These are phyloP conservation scores for Pezizomycotina sp. DNA, from an alignment of 2,329 filamentous ascomycete species.

Conservation along the genomic window DNA sequence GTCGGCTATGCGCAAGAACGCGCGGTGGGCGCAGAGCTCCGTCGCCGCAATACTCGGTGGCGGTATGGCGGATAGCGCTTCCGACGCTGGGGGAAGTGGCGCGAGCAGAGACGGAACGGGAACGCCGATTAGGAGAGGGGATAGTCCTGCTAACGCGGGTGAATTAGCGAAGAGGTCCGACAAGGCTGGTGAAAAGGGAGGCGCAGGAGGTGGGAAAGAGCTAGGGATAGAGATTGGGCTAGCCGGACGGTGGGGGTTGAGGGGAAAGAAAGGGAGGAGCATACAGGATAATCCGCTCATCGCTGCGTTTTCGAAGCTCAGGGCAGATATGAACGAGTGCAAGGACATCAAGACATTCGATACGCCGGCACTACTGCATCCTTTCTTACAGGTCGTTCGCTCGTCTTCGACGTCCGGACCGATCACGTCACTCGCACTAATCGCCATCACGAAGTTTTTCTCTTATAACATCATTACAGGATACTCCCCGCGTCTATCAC, in stretches of 20 bases:
- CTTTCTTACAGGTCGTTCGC: conserved; percentile 91
- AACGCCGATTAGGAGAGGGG: conserved; percentile 17
- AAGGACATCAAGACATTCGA: conserved; percentile 84
- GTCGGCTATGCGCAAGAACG: conserved; percentile 94
- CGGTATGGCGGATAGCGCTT: conserved; percentile 31
- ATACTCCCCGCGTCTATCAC: conserved; percentile 67
- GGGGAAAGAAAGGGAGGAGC: conserved; percentile 90
- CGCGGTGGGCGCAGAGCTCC: conserved; percentile 86
- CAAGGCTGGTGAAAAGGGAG: conserved; percentile 9
- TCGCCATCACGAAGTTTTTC: conserved; percentile 91
- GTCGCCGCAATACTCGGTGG: conserved; percentile 90
- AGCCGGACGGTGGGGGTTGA: conserved; percentile 76
- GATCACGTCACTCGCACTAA: conserved; percentile 84
- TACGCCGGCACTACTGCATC: conserved; percentile 72
- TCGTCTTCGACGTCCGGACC: conserved; percentile 90
- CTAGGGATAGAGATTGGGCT: conserved; percentile 40
- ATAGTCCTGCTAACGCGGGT: conserved; percentile 24
- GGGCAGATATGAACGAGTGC: conserved; percentile 71
- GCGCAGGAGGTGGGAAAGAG: conserved; percentile 24
- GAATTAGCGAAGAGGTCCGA: conserved; percentile 33
- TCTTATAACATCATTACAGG: conserved; percentile 80
- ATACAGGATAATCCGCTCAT: conserved; percentile 93
- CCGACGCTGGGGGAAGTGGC: conserved; percentile 18
- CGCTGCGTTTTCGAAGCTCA: conserved; percentile 76
- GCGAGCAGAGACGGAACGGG: conserved; percentile 4